phyloP scores from a whole-genome alignment of 805 yeast species.

The Candida quercuum region DNA sequence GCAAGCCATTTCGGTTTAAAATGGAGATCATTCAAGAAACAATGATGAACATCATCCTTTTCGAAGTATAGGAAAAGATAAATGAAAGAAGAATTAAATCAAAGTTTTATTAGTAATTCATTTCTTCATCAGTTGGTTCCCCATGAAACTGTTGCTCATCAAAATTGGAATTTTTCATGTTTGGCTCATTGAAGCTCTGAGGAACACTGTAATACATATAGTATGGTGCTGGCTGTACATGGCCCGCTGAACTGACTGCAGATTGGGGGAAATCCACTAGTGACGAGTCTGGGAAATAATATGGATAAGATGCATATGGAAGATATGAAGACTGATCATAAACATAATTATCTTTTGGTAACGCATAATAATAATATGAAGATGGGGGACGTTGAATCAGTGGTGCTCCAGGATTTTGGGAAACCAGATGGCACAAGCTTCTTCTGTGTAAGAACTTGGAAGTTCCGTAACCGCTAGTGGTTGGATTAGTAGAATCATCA shows the following conservation, averaged over 20 bases:
- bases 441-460: slow-evolving; percentile 12
- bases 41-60: not conserved
- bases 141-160: slow-evolving; percentile 4
- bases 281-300: slow-evolving; percentile 18
- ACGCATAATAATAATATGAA: slow-evolving; percentile 25
- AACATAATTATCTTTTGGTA: slow-evolving; percentile 25
- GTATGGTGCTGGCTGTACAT: slow-evolving; percentile 24
- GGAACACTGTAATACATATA: slow-evolving; percentile 26
- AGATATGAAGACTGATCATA: slow-evolving; percentile 22
- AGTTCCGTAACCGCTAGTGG: slow-evolving; percentile 11
- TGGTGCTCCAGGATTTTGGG: slow-evolving; percentile 5
- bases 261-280: slow-evolving; percentile 17
- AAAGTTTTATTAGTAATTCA: slow-evolving; percentile 5
- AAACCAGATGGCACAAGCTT: slow-evolving; percentile 7
- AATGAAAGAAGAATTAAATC: not conserved
- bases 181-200: slow-evolving; percentile 13
- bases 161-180: slow-evolving; percentile 4
- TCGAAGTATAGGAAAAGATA: not conserved
- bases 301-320: slow-evolving; percentile 20
- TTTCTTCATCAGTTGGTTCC: slow-evolving; percentile 3
- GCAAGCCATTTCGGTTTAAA: too few relatives aligned
- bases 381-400: slow-evolving; percentile 19
- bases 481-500: slow-evolving; percentile 15
- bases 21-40: not conserved
- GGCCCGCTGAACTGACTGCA: slow-evolving; percentile 9